A percentile compares a stretch with the other conserved stretches of the same genome.
Evolutionary conservation across 345 rosid genomes (phyloP).

Genomic region (Sonneratia alba): DNA sequence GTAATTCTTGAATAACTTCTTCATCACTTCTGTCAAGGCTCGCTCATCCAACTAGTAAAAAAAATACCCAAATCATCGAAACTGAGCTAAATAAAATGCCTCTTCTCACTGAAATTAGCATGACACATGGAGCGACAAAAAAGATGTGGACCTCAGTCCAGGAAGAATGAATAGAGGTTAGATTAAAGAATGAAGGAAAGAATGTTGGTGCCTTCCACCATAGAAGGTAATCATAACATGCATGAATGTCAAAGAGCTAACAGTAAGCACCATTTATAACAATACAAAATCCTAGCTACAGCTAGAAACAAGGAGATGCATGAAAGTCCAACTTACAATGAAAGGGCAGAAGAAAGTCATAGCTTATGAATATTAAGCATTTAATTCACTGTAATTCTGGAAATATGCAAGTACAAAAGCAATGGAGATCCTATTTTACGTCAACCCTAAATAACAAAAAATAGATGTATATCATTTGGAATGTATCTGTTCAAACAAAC

Average conservation of each 20-base stretch:
- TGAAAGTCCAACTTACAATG: neutral
- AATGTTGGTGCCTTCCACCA: neutral
- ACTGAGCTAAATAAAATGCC: neutral
- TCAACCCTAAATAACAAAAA: neutral
- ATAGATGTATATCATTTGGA: neutral
- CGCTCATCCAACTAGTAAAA: constrained; percentile 76
- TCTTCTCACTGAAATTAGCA: neutral
- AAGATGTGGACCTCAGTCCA: neutral
- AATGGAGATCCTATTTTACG: neutral
- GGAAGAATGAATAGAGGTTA: neutral
- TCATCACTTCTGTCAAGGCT: constrained; percentile 95
- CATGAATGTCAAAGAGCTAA: neutral
- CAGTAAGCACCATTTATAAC: neutral
- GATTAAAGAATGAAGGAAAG: neutral
- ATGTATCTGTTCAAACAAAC: constrained; percentile 28
- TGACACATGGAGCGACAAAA: neutral
- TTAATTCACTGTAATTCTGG: neutral
- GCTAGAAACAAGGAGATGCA: neutral
- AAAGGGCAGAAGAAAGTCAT: neutral
- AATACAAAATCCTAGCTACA: neutral
- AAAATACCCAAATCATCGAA: constrained; percentile 38
- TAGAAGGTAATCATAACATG: neutral
- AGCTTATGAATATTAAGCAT: neutral
- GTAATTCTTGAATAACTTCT: constrained; percentile 96
- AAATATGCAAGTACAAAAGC: neutral